Base-by-base conservation (phyloP, 441 rosid species). In the Mallotus japonicus region DNA sequence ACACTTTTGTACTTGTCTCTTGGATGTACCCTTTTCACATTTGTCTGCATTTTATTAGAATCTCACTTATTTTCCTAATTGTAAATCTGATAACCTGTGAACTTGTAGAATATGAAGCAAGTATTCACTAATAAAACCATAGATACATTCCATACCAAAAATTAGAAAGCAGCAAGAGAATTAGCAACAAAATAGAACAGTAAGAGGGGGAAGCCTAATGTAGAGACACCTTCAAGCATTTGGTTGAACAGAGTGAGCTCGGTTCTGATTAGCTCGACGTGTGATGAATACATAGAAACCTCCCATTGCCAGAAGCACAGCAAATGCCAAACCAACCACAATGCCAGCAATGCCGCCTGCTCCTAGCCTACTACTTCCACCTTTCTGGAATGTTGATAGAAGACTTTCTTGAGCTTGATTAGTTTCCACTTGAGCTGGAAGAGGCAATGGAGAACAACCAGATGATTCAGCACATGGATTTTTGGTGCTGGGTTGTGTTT, bases 371-470 rank as follows among this genome's bases (percentile, higher is more conserved):
- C 62, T 40, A 54, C 70, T 57, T 15, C 81, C 75, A 0, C 80
- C 73, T 60, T 74, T 51, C 44, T 65, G 82, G 75, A 75, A 54
- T 32, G 84, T 53, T 13, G 82, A 68, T 34, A 68, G 65, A 51
- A 79, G 74, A 67, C 82, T 89, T 72, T 89, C 86, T 0, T 79
- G 77, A 54, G 75, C 75, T 76, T 79, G 32, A 9, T 80, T 49
- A 7, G 75, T 81, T 14, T 69, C 83, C 37, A 85, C 80, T 74
- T 87, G 85, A 76, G 98, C 92, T 49, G 95, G 89, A 12, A 87
- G 22, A 5, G 98, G 94, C 59, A 90, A 80, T 42, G 98, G 95
- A 1, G 98, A 87, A 77, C 97, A 91, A 68, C 73, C 70, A 6
- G 90, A 77, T 51, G 82, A 65, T 46, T 47, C 71, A 16, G 40